phyloP scores from a whole-genome alignment of 2,329 filamentous ascomycete species.

The Curvularia eragrostidis region DNA sequence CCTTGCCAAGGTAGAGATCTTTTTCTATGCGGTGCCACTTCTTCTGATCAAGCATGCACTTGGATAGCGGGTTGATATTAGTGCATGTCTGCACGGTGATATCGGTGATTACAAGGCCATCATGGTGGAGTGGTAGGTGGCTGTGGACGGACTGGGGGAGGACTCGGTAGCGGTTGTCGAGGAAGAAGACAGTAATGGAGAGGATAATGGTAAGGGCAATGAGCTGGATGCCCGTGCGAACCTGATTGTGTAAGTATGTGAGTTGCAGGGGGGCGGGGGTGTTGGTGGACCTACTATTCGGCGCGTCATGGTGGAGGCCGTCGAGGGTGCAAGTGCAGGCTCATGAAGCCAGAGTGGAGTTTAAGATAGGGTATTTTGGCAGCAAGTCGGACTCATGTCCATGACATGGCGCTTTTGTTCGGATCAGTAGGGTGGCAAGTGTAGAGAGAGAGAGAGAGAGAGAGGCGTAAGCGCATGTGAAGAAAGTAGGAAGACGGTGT shows the following conservation, averaged over 20 bases:
- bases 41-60: constrained; percentile 74
- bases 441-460: no score
- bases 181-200: constrained; percentile 75
- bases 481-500: neutral
- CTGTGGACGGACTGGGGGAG: constrained; percentile 85
- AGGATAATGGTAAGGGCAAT: constrained; percentile 66
- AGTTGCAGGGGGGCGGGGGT: neutral
- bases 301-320: constrained; percentile 47
- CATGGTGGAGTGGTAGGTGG: constrained; percentile 81
- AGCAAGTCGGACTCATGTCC: constrained; percentile 16
- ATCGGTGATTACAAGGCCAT: constrained; percentile 85
- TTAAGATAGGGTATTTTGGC: constrained; percentile 13
- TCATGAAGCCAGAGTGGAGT: constrained; percentile 20
- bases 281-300: constrained; percentile 44
- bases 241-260: constrained; percentile 40
- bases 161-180: constrained; percentile 88
- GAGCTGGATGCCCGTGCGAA: constrained; percentile 76
- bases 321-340: constrained; percentile 17
- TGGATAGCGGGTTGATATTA: constrained; percentile 73
- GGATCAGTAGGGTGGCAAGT: neutral
- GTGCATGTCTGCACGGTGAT: constrained; percentile 80
- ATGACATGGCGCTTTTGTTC: constrained; percentile 18
- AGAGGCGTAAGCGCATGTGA: constrained; percentile 17
- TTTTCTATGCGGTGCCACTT: constrained; percentile 88
- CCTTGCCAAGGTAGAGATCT: constrained; percentile 79